Conservation (phyloP, 1,139 yeast species). For the Saccharomycopsis phalli region DNA sequence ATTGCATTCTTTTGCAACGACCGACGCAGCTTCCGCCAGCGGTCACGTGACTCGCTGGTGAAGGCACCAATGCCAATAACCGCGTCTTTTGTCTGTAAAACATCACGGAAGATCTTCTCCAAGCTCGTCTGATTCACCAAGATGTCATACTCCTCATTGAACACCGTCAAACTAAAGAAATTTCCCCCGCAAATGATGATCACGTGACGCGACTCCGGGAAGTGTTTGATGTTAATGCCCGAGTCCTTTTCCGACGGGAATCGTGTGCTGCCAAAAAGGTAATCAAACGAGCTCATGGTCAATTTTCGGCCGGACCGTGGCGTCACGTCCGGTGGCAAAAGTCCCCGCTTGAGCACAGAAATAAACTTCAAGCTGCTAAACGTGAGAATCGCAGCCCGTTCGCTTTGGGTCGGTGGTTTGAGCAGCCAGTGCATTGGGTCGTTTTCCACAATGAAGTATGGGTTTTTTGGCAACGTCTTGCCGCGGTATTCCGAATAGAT, state of each 20-base stretch:
- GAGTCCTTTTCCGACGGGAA: constrained; percentile 37
- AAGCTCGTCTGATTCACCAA: constrained; percentile 51
- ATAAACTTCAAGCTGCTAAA: constrained; percentile 60
- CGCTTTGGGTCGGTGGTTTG: constrained; percentile 47
- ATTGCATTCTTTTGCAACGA: constrained; percentile 36
- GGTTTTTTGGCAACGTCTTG: constrained; percentile 66
- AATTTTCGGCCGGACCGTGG: constrained; percentile 43
- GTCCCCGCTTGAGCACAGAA: constrained; percentile 44
- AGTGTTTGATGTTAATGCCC: constrained; percentile 33
- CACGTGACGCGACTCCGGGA: constrained; percentile 38
- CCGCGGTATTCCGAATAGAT: constrained; percentile 58
- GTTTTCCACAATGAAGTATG: constrained; percentile 61
- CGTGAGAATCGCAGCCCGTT: constrained; percentile 57
- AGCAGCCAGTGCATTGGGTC: constrained; percentile 54
- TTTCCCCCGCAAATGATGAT: constrained; percentile 54
- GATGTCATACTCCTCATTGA: constrained; percentile 34
- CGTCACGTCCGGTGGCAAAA: constrained; percentile 48
- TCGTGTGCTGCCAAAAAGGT: constrained; percentile 61
- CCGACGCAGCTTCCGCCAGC: constrained; percentile 53
- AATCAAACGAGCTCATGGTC: constrained; percentile 59
- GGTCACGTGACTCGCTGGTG: constrained; percentile 55
- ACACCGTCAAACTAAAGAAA: constrained; percentile 51
- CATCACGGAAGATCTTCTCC: constrained; percentile 38
- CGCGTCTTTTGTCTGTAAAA: constrained; percentile 39
- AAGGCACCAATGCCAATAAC: constrained; percentile 51